Percentiles rank a stretch among this genome's conserved stretches.
Evolutionary conservation across 2,329 filamentous ascomycete genomes (phyloP).

Genomic region (Talaromyces sp.): DNA sequence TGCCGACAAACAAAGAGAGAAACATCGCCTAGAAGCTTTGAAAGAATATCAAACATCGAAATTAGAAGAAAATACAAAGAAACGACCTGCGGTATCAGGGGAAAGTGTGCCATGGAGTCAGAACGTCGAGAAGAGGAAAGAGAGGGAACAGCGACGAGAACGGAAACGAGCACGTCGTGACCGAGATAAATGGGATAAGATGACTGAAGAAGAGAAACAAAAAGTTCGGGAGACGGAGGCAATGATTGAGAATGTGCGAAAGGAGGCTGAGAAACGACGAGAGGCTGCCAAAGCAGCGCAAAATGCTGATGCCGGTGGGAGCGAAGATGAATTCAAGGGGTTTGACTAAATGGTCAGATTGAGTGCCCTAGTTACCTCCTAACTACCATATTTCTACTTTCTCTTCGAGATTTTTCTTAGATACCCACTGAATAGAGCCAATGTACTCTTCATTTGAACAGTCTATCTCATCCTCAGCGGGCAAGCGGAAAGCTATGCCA

Average conservation of each 20-base stretch:
- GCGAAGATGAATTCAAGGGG: constrained; percentile 53
- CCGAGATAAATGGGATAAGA: constrained; percentile 58
- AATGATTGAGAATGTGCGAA: constrained; percentile 63
- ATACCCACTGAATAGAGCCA: constrained; percentile 1
- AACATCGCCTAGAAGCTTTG: constrained; percentile 58
- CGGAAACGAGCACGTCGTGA: constrained; percentile 64
- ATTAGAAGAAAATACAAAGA: constrained; percentile 38
- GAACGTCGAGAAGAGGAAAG: constrained; percentile 64
- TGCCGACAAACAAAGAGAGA: constrained; percentile 69
- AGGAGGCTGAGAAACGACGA: constrained; percentile 47
- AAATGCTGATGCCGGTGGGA: constrained; percentile 17
- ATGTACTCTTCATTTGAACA: neutral
- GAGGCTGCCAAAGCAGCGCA: constrained; percentile 12
- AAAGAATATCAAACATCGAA: constrained; percentile 44
- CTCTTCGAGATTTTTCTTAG: neutral
- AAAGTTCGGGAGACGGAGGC: constrained; percentile 62
- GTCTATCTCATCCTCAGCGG: constrained; percentile 2
- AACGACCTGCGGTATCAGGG: constrained; percentile 55
- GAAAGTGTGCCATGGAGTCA: constrained; percentile 69
- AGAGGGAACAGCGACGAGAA: constrained; percentile 60
- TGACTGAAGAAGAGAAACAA: constrained; percentile 68
- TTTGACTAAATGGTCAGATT: constrained; percentile 6
- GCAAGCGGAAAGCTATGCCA: constrained; percentile 8
- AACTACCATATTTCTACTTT: neutral
- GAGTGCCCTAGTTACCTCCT: too few relatives aligned